Conservation (phyloP, 495 filamentous ascomycete genomes). For the Endocarpon pusillum region DNA sequence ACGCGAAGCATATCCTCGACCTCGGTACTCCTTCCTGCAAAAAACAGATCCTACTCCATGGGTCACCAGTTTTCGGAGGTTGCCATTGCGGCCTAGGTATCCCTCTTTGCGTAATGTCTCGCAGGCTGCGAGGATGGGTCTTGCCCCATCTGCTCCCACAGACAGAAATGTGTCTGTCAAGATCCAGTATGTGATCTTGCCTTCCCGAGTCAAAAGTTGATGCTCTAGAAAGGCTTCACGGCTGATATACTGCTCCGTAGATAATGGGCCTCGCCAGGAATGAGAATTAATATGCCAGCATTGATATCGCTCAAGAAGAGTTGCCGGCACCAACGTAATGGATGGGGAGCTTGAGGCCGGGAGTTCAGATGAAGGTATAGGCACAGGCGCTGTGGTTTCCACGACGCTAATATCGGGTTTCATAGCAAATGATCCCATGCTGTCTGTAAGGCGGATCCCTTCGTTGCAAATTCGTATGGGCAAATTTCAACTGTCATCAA, state of each 20-base stretch:
- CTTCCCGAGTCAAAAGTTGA: conserved; percentile 51
- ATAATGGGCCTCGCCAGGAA: conserved; percentile 54
- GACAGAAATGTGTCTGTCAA: conserved; percentile 40
- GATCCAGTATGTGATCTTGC: conserved; percentile 72
- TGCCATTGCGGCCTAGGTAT: conserved; percentile 29
- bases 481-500: too few relatives aligned
- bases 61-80: conserved; percentile 45
- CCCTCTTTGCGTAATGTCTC: conserved; percentile 70
- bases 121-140: conserved; percentile 61
- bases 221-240: conserved; percentile 56
- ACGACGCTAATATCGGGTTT: too few relatives aligned
- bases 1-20: conserved; percentile 61
- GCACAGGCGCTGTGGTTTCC: too few relatives aligned
- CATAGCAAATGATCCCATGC: too few relatives aligned
- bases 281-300: conserved; percentile 51
- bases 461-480: too few relatives aligned
- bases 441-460: too few relatives aligned
- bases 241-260: conserved; percentile 50
- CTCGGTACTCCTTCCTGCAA: conserved; percentile 51
- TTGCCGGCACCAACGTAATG: conserved; percentile 51
- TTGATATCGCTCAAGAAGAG: conserved; percentile 40
- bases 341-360: conserved; percentile 41
- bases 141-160: conserved; percentile 22
- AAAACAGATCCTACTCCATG: conserved; percentile 84
- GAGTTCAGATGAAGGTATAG: conserved; percentile 17